Evolutionary conservation across 208 protist species (phyloP), one percentile per base, ranked within the genome.

Genomic region (Willaertia magna): DNA sequence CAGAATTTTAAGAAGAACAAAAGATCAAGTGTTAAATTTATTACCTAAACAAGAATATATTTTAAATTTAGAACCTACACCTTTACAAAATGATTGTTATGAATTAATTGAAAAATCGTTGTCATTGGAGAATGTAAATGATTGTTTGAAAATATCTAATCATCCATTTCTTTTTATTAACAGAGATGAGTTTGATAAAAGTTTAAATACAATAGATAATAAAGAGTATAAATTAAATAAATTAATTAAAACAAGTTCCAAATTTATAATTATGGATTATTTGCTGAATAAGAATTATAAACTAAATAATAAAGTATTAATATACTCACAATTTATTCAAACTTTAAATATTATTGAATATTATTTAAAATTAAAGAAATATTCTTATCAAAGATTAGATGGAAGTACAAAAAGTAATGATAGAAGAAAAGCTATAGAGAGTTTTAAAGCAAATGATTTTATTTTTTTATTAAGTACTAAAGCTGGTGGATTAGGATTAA

Each of bases 401-500:
- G 88, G 88, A 43, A 43, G 30, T 52, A 51, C 87, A 14, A 44
- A 14, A 9, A 34, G 9, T 4, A 86, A 85, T 20, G 87, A 88
- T 51, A 6, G 87, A n/a, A 22, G 26, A n/a, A 4, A 18, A 4
- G 30, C 86, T 49, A 42, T 83, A 6, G 46, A 83, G 7, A 39
- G 12, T 7, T 83, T 83, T 55, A 16, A 67, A 67, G 18, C n/a
- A 91, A 91, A 1, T n/a, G 92, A 90, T 49, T 99, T 99, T 89
- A 86, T 98, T 49, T 99, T 99, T 90, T 74, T 99, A 11, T 92
- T 99, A 0, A 98, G 95, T 43, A 99, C 98, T 0, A 92, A 97
- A 47, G 97, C 98, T 7, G 98, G 98, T 75, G 98, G 98, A 76
- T 92, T 99, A 9, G 98, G 98, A 86, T 98, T 99, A 87, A 99